Base-by-base conservation (phyloP, 768 basidiomycete genomes). In the Obba rivulosa region DNA sequence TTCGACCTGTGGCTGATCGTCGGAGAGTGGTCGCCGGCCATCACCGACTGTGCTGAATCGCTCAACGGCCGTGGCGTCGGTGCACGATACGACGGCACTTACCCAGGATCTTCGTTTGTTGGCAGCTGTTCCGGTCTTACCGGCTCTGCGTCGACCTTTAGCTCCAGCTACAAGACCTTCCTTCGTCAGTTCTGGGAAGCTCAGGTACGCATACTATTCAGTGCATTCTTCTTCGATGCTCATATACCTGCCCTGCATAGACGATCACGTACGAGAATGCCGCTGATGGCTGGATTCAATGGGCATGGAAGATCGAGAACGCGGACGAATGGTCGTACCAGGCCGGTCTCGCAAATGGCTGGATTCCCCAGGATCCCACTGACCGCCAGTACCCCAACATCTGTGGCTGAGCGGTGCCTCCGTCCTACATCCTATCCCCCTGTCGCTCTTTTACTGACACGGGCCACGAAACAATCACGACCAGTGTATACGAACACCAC, bases 291-390 rank as follows among this genome's bases (percentile, higher is more conserved):
- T 90, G 87, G 87, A 64, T 88, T 20, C 79, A 83, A 62, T 89
- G 87, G 88, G 80, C 85, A 1, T 91, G 88, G 88, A 91, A 91
- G 69, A 65, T 87, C 0, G 89, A 92, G 65, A 68, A 69, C 52
- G 84, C 88, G 2, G 87, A 90, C 53, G 93, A 95, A 49, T 96
- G 93, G 93, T 76, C 85, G 0, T 95, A 95, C 70, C 78, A 87
- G 54, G 82, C 85, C 39, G 91, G 91, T 35, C 70, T 94, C 28
- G 64, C 70, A 11, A 75, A 82, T 51, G 92, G 92, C 18, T 93
- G 88, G 89, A 93, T 95, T 61, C 92, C 92, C 8, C 63, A 73
- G 52, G 63, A 75, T 62, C 77, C 81, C 1, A 72, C 74, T 8
- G 34, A 74, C 34, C 63, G 69, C 44, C 57, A 68, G 57, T 89